Percentiles rank a stretch among this genome's conserved stretches.
Conservation (phyloP, 495 filamentous ascomycete genomes). For the Hypoxylon perforatum region DNA sequence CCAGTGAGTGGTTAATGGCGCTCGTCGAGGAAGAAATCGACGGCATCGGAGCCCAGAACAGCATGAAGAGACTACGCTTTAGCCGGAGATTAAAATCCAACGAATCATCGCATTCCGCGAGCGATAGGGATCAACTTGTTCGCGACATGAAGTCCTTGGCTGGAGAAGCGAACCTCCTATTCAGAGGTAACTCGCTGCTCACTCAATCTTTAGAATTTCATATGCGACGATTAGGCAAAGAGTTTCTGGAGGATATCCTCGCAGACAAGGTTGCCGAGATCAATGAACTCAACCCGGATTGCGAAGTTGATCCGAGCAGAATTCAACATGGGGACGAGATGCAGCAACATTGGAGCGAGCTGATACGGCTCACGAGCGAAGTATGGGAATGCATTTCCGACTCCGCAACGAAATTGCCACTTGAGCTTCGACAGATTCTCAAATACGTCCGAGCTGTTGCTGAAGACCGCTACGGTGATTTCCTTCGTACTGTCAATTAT, state of each 20-base stretch:
- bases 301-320: conserved; percentile 91
- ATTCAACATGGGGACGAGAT: conserved; percentile 78
- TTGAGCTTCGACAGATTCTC: conserved; percentile 87
- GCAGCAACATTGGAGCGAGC: conserved; percentile 82
- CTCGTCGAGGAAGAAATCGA: conserved; percentile 98
- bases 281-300: conserved; percentile 87
- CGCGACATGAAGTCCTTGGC: conserved; percentile 73
- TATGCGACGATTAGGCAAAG: conserved; percentile 93
- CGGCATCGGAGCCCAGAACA: conserved; percentile 81
- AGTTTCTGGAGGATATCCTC: conserved; percentile 91
- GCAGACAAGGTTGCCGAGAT: conserved; percentile 87
- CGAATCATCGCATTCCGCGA: conserved; percentile 73
- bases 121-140: conserved; percentile 64
- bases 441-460: conserved; percentile 93
- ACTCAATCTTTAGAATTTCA: conserved; percentile 95
- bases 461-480: conserved; percentile 97
- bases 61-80: conserved; percentile 76
- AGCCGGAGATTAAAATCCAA: conserved; percentile 81
- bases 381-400: conserved; percentile 85
- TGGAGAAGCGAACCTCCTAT: conserved; percentile 92
- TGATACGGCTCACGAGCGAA: conserved; percentile 79
- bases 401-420: conserved; percentile 78
- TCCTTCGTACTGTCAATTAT: conserved; percentile 90
- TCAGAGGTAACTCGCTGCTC: conserved; percentile 92
- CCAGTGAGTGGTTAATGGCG: conserved; percentile 89